Conservation (phyloP, 352 stramenopile genomes). For the Phytophthora pseudosyringae region DNA sequence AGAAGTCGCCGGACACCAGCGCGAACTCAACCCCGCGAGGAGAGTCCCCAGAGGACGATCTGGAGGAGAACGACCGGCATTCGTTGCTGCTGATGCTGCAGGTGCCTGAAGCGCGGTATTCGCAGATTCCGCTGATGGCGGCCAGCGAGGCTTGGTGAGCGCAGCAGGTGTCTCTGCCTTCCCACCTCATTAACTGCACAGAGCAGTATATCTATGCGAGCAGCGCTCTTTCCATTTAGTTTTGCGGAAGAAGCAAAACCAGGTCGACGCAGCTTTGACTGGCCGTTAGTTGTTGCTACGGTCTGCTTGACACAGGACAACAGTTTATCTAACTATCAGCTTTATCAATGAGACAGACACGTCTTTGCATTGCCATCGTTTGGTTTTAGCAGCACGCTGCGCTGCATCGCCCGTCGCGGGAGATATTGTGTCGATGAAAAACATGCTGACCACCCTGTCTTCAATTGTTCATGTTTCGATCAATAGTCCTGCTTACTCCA, state of each 20-base stretch:
- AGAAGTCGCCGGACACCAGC: conserved; percentile 42
- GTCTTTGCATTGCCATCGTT: conserved; percentile 20
- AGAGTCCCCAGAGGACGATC: conserved; percentile 33
- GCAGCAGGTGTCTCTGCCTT: not conserved
- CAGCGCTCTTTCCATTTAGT: conserved; percentile 15
- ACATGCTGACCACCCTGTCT: not conserved
- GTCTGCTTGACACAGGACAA: conserved; percentile 18
- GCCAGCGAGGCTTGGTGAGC: conserved; percentile 41
- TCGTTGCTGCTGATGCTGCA: conserved; percentile 76
- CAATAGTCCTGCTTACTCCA: conserved; percentile 48
- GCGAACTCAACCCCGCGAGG: conserved; percentile 24
- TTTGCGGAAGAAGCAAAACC: conserved; percentile 37
- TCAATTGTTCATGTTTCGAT: conserved; percentile 20
- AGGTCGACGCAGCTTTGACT: conserved; percentile 8
- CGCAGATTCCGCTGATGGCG: conserved; percentile 70
- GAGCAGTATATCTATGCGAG: conserved; percentile 32
- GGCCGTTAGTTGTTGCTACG: not conserved
- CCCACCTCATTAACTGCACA: conserved; percentile 19
- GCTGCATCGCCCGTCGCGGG: not conserved
- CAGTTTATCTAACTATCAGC: conserved; percentile 36
- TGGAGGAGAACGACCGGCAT: conserved; percentile 54
- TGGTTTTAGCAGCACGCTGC: conserved; percentile 1
- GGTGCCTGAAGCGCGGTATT: conserved; percentile 59
- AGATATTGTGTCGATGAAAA: conserved; percentile 5
- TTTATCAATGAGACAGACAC: conserved; percentile 18